Percentiles rank a stretch among this genome's conserved stretches.
phyloP scores from a whole-genome alignment of 805 yeast species.

The Cyberlindnera mrakii region DNA sequence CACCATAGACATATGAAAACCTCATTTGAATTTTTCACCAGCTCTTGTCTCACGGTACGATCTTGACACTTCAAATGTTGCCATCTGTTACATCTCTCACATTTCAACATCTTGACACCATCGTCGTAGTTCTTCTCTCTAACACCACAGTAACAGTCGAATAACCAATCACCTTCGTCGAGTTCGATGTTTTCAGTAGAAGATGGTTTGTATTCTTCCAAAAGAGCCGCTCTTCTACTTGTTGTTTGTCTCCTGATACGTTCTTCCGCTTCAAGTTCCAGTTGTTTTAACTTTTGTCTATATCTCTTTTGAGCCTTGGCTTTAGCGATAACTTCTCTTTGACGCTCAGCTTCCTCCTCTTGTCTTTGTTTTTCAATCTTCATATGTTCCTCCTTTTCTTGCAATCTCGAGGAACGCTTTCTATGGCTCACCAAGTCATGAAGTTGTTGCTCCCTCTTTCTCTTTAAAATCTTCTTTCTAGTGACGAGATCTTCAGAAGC shows the following conservation, averaged over 20 bases:
- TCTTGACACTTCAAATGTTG: slow-evolving; percentile 32
- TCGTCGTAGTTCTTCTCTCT: slow-evolving; percentile 30
- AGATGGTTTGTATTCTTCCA: slow-evolving; percentile 25
- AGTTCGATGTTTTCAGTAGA: slow-evolving; percentile 20
- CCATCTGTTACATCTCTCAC: slow-evolving; percentile 33
- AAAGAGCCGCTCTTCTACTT: slow-evolving; percentile 14
- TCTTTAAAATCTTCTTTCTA: slow-evolving; percentile 45
- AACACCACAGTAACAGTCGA: slow-evolving; percentile 33
- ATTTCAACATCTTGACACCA: slow-evolving; percentile 28
- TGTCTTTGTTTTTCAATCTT: slow-evolving; percentile 40
- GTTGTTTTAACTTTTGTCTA: slow-evolving; percentile 15
- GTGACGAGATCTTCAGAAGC: slow-evolving; percentile 44
- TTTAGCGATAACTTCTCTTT: slow-evolving; percentile 33
- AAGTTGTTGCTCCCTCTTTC: slow-evolving; percentile 60
- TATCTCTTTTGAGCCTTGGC: slow-evolving; percentile 32
- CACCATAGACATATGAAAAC: slow-evolving; percentile 25
- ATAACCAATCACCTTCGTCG: slow-evolving; percentile 32
- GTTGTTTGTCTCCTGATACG: slow-evolving; percentile 16
- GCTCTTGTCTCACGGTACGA: slow-evolving; percentile 21
- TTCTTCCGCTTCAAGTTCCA: slow-evolving; percentile 22
- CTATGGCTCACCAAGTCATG: slow-evolving; percentile 58
- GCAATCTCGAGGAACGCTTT: slow-evolving; percentile 69
- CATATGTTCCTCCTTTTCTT: slow-evolving; percentile 59
- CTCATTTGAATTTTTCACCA: slow-evolving; percentile 21
- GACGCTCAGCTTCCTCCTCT: slow-evolving; percentile 14